A percentile compares a stretch with the other conserved stretches of the same genome.
Evolutionary conservation across 164 flowering plant species (phyloP).

Genomic region (Piper longum): DNA sequence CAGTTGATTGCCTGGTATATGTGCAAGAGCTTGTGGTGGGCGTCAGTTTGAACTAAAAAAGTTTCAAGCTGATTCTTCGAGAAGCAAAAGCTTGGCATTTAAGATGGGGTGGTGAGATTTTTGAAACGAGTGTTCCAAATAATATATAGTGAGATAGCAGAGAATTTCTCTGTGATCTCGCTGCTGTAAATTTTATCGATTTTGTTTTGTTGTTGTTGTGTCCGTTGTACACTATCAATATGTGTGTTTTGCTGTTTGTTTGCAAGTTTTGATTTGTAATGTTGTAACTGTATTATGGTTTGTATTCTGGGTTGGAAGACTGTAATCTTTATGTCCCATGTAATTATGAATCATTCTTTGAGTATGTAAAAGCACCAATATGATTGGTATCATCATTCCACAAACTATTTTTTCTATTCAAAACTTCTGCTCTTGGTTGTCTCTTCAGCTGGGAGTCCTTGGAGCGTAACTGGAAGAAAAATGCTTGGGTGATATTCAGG

Average conservation of each 20-base stretch:
- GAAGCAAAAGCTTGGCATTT: not conserved
- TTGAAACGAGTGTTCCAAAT: not conserved
- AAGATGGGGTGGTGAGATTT: not conserved
- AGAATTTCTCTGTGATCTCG: not conserved
- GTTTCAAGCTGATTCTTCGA: not conserved
- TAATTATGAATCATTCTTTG: slow-evolving; percentile 1
- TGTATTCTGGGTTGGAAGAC: not conserved
- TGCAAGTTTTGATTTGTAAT: not conserved
- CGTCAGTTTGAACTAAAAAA: not conserved
- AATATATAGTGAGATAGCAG: not conserved
- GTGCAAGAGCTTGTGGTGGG: slow-evolving; percentile 7
- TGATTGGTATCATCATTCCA: not conserved
- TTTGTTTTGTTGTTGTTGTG: not conserved
- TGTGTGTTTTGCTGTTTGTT: not conserved
- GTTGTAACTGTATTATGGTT: not conserved
- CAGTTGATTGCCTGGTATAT: slow-evolving; percentile 9
- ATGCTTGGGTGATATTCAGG: too few relatives aligned
- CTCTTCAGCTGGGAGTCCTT: too few relatives aligned
- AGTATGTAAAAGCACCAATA: not conserved
- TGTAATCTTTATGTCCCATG: not conserved
- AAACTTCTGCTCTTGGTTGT: too few relatives aligned
- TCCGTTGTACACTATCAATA: not conserved
- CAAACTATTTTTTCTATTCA: not conserved
- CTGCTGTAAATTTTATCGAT: slow-evolving; percentile 2
- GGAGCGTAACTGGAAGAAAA: too few relatives aligned